Base-by-base conservation (phyloP, 2,329 filamentous ascomycete genomes). In the Stenocarpella maydis region DNA sequence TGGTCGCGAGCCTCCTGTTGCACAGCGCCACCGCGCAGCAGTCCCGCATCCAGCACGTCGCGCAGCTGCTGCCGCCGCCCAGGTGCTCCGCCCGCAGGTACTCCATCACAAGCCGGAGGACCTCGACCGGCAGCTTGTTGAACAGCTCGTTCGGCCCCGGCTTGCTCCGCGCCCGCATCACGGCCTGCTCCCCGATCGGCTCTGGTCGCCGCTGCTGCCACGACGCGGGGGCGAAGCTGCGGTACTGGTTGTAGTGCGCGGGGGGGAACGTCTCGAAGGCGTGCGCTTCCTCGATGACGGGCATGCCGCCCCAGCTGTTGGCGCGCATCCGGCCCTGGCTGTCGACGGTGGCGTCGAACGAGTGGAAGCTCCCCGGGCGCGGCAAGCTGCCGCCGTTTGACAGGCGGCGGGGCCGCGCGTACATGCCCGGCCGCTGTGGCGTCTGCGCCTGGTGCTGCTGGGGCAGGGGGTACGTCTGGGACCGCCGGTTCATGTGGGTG, bases 11-110 rank as follows among this genome's bases (percentile, higher is more conserved):
- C 73, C 85, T 88, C 71, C 82, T 83, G 19, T 83, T 85, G 45
- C 82, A 80, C 14, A 87, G 68, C 14, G 84, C 82, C 49, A 90
- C 76, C 50, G 82, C 83, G 72, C 84, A 86, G 37, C 85, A 78
- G 73, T 91, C 88, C 60, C 89, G 82, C 86, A 89, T 89, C 86
- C 87, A 90, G 76, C 89, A 91, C 21, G 89, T 90, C 19, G 87
- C 83, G 75, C 89, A 91, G 76, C 87, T 89, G 41, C 79, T 78
- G 28, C 83, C 78, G 17, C 78, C 74, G 8, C 76, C 78, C 15
- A 90, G 75, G 74, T 91, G 89, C 17, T 83, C 75, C 45, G 81
- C 78, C 74, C 83, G 86, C 21, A 91, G 77, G 66, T 85, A 82
- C 47, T 82, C 82, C 41, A 90, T 74, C n/a, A 90, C 85, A 41